phyloP scores from a whole-genome alignment of 2,329 filamentous ascomycete species.

The Chaetomiaceae sp. region DNA sequence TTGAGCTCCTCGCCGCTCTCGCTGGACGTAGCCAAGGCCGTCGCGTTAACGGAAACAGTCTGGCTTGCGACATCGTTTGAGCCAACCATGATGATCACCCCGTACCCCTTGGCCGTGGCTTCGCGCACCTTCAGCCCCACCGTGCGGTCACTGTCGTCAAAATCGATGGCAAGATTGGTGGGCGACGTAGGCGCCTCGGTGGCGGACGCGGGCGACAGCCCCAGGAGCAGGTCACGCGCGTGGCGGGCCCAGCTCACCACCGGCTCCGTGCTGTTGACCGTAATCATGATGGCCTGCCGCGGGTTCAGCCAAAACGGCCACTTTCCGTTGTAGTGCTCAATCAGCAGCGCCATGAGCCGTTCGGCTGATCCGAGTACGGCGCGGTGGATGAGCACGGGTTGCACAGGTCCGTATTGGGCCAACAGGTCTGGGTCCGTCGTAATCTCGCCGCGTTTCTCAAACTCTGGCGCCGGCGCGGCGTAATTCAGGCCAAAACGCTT shows the following conservation, averaged over 20 bases:
- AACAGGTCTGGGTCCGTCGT: slow-evolving; percentile 44
- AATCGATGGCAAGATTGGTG: slow-evolving; percentile 59
- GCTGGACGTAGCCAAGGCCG: slow-evolving; percentile 27
- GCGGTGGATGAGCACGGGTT: slow-evolving; percentile 76
- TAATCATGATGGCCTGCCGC: slow-evolving; percentile 67
- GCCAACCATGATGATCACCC: slow-evolving; percentile 68
- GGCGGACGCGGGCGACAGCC: slow-evolving; percentile 34
- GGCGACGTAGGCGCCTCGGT: slow-evolving; percentile 44
- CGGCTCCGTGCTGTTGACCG: slow-evolving; percentile 56
- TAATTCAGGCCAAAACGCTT: slow-evolving; percentile 76
- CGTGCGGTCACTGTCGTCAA: slow-evolving; percentile 58
- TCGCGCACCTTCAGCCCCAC: slow-evolving; percentile 65
- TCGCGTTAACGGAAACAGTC: slow-evolving; percentile 46
- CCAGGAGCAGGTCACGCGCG: slow-evolving; percentile 45
- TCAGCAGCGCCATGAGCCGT: slow-evolving; percentile 75
- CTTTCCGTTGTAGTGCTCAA: slow-evolving; percentile 72
- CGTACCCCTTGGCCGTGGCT: slow-evolving; percentile 67
- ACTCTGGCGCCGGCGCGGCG: slow-evolving; percentile 58
- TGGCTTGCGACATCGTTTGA: slow-evolving; percentile 54
- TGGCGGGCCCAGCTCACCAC: slow-evolving; percentile 45
- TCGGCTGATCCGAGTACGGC: slow-evolving; percentile 81
- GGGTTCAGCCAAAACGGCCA: slow-evolving; percentile 91
- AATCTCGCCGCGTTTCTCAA: slow-evolving; percentile 47
- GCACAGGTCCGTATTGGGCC: slow-evolving; percentile 51
- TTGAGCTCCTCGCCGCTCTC: slow-evolving; percentile 29